A percentile compares a stretch with the other conserved stretches of the same genome.
phyloP scores from a whole-genome alignment of 2,329 filamentous ascomycete species.

The Ophiocordyceps robertsii region DNA sequence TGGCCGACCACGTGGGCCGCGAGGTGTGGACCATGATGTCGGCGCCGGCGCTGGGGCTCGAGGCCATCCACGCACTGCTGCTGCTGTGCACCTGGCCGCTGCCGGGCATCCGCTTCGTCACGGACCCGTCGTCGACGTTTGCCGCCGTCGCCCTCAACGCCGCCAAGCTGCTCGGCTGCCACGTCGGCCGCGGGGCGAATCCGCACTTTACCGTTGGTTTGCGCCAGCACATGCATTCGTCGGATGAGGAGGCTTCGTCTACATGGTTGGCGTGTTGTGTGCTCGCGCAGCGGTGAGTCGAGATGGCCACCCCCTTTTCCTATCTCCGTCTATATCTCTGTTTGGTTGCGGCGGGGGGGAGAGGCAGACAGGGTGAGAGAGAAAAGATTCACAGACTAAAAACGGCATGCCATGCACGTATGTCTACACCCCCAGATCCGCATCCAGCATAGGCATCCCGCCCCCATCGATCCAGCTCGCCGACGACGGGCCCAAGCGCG shows the following conservation, averaged over 20 bases:
- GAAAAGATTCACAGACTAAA: too few relatives aligned
- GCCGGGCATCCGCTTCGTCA: conserved; percentile 35
- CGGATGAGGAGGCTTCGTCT: conserved; percentile 36
- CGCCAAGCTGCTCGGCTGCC: conserved; percentile 33
- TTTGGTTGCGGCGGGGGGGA: too few relatives aligned
- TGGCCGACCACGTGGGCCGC: conserved; percentile 31
- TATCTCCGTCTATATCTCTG: background rate
- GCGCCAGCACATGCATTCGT: conserved; percentile 27
- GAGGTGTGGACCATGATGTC: conserved; percentile 32
- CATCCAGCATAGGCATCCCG: conserved; percentile 31
- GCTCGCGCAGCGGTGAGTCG: conserved; percentile 31
- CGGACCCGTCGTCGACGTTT: conserved; percentile 35
- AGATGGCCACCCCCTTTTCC: background rate
- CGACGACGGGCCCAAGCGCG: conserved; percentile 27
- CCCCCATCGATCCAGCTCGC: conserved; percentile 36
- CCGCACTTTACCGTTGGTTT: conserved; percentile 32
- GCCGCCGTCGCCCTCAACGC: conserved; percentile 32
- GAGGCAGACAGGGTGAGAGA: too few relatives aligned
- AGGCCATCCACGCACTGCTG: conserved; percentile 37
- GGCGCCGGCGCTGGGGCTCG: conserved; percentile 27
- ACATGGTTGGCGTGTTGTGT: conserved; percentile 42
- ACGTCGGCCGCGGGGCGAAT: conserved; percentile 37
- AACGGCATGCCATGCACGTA: too few relatives aligned
- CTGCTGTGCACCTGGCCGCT: conserved; percentile 38
- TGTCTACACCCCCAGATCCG: conserved; percentile 13